Evolutionary conservation across 2,329 filamentous ascomycete genomes (phyloP), one percentile per base, ranked within the genome.

Genomic region (Aspergillus sp.): DNA sequence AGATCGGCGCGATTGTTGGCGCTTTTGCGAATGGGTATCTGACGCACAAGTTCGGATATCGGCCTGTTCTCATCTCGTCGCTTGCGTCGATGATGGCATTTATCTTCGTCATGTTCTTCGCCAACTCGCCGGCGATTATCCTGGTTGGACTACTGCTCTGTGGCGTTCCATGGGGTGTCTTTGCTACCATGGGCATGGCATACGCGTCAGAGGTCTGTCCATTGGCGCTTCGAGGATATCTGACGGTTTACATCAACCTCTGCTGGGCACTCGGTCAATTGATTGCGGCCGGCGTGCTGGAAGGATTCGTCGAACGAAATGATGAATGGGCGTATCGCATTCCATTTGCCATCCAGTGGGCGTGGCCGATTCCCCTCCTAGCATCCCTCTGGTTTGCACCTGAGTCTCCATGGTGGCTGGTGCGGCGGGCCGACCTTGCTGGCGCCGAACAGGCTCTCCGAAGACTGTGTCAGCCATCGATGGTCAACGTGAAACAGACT

Each of bases 321-420:
- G 61, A 65, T 38, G 40, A 70, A 49, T 71, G 71, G 67, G 65
- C 62, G 5, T 75, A 72, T 51, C 61, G 68, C n/a, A 68, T 75
- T 24, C 69, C 69, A 2, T 70, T 73, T 42, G 69, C 67, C 2
- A 58, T 71, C 3, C 66, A 68, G 49, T 68, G 65, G 65, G 52
- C 59, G 3, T 67, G 64, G 61, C 61, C 61, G 1, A 17, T 63
- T 0, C 62, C 59, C 32, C 30, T 47, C 9, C 50, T 63, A 1
- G 51, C 61, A 8, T 52, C 53, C 1, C 52, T 58, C 43, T 63
- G 60, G 20, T 54, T 71, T 7, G 69, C 68, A 3, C 63, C 69
- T 0, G 67, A 69, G 48, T 63, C 58, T 5, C 72, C 71, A 2
- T 73, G 70, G 67, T 73, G 69, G 68, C 60, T 70, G n/a, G 62